These are phyloP conservation scores for Marchantia polymorpha DNA, from an alignment of 225 moss, liverwort and hornwort species.

Conservation along the genomic window DNA sequence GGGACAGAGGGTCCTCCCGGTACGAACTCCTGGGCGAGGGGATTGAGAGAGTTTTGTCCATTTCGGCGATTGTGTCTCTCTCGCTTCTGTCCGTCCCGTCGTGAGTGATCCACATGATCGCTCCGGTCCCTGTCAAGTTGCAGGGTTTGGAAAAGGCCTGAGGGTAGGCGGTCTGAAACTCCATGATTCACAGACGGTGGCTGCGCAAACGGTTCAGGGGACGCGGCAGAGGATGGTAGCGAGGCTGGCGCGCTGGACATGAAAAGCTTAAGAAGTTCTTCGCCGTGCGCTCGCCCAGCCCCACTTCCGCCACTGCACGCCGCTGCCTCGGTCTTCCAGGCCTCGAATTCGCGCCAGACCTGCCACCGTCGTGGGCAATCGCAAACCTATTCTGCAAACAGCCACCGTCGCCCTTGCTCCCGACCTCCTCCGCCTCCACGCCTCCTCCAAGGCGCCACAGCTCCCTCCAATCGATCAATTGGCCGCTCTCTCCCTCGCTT, in stretches of 20 bases:
- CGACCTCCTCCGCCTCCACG: background rate
- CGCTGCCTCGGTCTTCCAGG: background rate
- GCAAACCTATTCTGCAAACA: background rate
- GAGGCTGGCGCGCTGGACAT: slow-evolving; percentile 99
- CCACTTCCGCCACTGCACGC: slow-evolving; percentile 9
- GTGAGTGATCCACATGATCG: slow-evolving; percentile 24
- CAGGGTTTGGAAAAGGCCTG: slow-evolving; percentile 47
- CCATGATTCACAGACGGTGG: slow-evolving; percentile 75
- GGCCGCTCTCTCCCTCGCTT: slow-evolving; percentile 1
- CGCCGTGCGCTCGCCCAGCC: slow-evolving; percentile 34
- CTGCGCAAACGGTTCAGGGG: slow-evolving; percentile 63
- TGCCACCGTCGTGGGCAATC: background rate
- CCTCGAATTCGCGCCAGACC: slow-evolving; percentile 12
- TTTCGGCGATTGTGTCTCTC: slow-evolving; percentile 40
- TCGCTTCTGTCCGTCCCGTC: slow-evolving; percentile 37
- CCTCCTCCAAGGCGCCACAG: slow-evolving; percentile 20
- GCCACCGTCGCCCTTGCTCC: background rate
- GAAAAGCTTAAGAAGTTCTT: slow-evolving; percentile 74
- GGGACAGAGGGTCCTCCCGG: slow-evolving; percentile 47
- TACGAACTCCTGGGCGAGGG: slow-evolving; percentile 81
- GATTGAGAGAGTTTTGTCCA: slow-evolving; percentile 61
- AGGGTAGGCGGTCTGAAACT: slow-evolving; percentile 61
- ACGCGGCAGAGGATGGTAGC: slow-evolving; percentile 76
- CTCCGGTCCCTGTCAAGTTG: slow-evolving; percentile 28
- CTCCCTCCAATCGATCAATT: background rate